These are phyloP conservation scores for Fusarium sp. DNA, from an alignment of 2,329 filamentous ascomycete species.

Conservation along the genomic window DNA sequence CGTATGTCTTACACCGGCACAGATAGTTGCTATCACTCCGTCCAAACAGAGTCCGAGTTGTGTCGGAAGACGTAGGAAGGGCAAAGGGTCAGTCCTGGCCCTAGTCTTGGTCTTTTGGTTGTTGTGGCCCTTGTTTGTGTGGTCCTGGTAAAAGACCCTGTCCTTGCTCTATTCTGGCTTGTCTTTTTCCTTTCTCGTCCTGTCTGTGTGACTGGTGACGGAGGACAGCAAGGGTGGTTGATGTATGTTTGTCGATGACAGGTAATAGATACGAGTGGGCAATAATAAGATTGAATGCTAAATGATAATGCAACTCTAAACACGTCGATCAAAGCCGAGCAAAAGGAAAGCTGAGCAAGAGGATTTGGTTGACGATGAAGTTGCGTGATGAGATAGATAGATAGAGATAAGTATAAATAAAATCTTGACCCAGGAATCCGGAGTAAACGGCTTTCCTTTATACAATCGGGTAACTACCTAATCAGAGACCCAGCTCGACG, in stretches of 20 bases:
- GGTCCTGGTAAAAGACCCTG: slow-evolving; percentile 14
- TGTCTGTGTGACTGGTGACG: slow-evolving; percentile 34
- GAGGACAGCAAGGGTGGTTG: slow-evolving; percentile 26
- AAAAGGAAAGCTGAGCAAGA: background rate
- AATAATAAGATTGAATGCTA: slow-evolving; percentile 5
- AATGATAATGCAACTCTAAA: slow-evolving; percentile 13
- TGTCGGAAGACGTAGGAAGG: slow-evolving; percentile 21
- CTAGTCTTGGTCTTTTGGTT: slow-evolving; percentile 18
- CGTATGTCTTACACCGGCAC: slow-evolving; percentile 40
- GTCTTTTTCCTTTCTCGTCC: slow-evolving; percentile 32
- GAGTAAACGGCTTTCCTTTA: slow-evolving; percentile 45
- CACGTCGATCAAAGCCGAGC: slow-evolving; percentile 14
- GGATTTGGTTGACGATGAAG: background rate
- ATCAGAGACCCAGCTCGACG: background rate
- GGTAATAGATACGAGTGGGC: slow-evolving; percentile 13
- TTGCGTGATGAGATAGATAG: slow-evolving; percentile 11
- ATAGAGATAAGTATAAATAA: slow-evolving; percentile 14
- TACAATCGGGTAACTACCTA: slow-evolving; percentile 19
- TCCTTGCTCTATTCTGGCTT: slow-evolving; percentile 30
- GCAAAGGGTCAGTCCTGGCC: slow-evolving; percentile 9
- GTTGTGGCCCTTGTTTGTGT: slow-evolving; percentile 21
- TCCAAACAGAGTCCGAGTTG: slow-evolving; percentile 20
- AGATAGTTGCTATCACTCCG: slow-evolving; percentile 11
- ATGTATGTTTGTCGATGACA: slow-evolving; percentile 21
- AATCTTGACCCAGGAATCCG: slow-evolving; percentile 35